phyloP scores from a whole-genome alignment of 345 rosid species.

The Brassica rapa region DNA sequence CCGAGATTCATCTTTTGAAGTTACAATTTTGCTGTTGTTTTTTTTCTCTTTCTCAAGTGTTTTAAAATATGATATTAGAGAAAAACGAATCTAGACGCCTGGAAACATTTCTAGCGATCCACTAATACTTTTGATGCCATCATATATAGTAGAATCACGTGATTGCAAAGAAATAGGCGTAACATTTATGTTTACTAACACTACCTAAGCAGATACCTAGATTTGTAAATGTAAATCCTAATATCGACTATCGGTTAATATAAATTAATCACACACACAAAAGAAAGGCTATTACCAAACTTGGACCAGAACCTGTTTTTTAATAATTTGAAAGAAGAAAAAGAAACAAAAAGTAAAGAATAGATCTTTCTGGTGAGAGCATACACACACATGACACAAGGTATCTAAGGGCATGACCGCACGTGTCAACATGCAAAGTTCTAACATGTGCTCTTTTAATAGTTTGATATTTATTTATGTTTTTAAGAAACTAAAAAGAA shows the following conservation, averaged over 20 bases:
- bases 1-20: conserved; percentile 1
- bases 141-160: conserved; percentile 4
- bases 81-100: conserved; percentile 1
- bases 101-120: conserved; percentile 14
- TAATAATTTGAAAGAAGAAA: background rate
- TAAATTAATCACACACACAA: background rate
- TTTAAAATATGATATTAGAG: background rate
- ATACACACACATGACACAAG: conserved; percentile 36
- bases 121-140: background rate
- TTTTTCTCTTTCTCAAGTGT: background rate
- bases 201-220: conserved; percentile 16
- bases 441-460: conserved; percentile 12
- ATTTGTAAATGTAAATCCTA: conserved; percentile 8
- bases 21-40: background rate
- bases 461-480: background rate
- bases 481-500: conserved; percentile 15
- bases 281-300: conserved; percentile 27
- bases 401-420: conserved; percentile 40
- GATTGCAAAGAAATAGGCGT: background rate
- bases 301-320: conserved; percentile 14
- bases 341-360: conserved; percentile 24
- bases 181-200: conserved; percentile 19
- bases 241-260: background rate
- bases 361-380: conserved; percentile 37
- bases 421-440: conserved; percentile 41